These are phyloP conservation scores for Pythium phragmitis DNA, from an alignment of 352 stramenopile genomes.

Conservation along the genomic window DNA sequence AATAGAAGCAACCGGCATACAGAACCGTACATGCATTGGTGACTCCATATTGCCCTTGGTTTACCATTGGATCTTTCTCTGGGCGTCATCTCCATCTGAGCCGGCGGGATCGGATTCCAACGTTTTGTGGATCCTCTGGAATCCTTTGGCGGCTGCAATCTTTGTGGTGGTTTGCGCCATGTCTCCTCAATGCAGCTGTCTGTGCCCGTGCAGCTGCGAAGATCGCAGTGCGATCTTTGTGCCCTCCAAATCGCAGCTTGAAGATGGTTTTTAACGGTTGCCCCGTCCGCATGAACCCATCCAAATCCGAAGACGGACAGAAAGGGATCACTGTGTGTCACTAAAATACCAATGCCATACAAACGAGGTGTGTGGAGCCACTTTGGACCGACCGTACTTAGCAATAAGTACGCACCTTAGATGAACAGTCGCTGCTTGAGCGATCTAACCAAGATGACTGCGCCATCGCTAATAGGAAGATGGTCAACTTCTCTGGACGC, in stretches of 20 bases:
- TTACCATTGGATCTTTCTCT: no score
- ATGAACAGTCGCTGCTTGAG: background rate
- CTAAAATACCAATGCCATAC: background rate
- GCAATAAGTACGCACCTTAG: background rate
- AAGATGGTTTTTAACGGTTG: conserved; percentile 1
- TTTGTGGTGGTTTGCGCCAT: background rate
- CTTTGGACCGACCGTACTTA: background rate
- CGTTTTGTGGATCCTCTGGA: no score
- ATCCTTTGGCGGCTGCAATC: no score
- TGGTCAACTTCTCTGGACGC: background rate
- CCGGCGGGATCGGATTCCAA: background rate
- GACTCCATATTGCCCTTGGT: no score
- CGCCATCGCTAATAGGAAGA: background rate
- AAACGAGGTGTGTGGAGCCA: background rate
- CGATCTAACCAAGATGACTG: background rate
- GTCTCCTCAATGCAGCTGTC: conserved; percentile 23
- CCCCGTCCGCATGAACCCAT: conserved; percentile 10
- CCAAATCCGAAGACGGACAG: background rate
- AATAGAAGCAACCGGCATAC: background rate
- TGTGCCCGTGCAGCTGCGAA: conserved; percentile 13
- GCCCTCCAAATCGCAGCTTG: conserved; percentile 6
- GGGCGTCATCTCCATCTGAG: no score
- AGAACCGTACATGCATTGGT: background rate
- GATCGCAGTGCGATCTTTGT: background rate
- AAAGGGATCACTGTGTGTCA: background rate